A percentile compares a stretch with the other conserved stretches of the same genome.
phyloP scores from a whole-genome alignment of 176 grass and related monocot species.

The Avena sativa region DNA sequence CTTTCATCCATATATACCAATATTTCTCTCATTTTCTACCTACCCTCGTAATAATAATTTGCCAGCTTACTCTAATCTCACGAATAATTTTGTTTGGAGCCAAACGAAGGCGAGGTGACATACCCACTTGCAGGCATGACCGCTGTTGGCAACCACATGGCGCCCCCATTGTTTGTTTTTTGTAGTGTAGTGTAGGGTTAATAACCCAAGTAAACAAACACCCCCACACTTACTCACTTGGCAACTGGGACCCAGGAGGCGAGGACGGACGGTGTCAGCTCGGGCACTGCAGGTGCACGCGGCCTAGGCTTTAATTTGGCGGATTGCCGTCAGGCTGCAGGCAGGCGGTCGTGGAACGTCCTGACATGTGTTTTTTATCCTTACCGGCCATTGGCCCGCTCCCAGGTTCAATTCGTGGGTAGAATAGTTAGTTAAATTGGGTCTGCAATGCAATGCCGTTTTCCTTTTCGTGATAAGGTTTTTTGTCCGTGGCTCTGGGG shows the following conservation, averaged over 20 bases:
- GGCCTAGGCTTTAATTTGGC: conserved; percentile 27
- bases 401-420: background rate
- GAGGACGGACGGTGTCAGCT: conserved; percentile 7
- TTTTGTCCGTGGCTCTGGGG: conserved; percentile 8
- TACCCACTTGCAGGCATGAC: conserved; percentile 33
- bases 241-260: background rate
- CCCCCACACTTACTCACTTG: no score
- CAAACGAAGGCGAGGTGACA: conserved; percentile 26
- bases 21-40: background rate
- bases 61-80: background rate
- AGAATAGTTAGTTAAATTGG: no score
- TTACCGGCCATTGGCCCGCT: background rate
- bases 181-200: background rate
- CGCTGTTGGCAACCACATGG: conserved; percentile 38
- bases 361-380: conserved; percentile 41
- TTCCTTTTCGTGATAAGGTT: conserved; percentile 18
- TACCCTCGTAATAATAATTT: background rate
- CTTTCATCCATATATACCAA: background rate
- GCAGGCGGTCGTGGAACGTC: conserved; percentile 32
- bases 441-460: background rate
- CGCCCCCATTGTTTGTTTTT: conserved; percentile 24
- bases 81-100: conserved; percentile 41
- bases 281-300: conserved; percentile 35
- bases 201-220: no score
- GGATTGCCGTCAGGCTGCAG: background rate